Base-by-base conservation (phyloP, 2,329 filamentous ascomycete genomes). In the Scytalidium sp. region DNA sequence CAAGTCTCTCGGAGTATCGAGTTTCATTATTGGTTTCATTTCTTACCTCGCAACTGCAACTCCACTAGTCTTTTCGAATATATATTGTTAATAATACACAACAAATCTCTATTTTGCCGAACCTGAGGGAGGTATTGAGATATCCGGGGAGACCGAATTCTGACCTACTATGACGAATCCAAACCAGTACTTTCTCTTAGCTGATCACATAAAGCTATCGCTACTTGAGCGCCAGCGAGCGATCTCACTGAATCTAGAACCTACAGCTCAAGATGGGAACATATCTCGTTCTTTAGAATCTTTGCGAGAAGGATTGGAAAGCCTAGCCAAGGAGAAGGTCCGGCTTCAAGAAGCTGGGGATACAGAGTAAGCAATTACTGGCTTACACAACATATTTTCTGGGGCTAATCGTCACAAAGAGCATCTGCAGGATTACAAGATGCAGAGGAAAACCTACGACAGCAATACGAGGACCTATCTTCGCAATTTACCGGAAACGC, bases 201-300 rank as follows among this genome's bases (percentile, higher is more conserved):
- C 92, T 63, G 94, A 99, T 73, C 93, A 97, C 71, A 89, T 97
- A 77, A 97, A 97, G 72, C 83, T 97, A 54, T 96, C 92, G 13
- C 80, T 99, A 15, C 84, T 97, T 21, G 94, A 97, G 74, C 85
- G 93, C 51, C 87, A 96, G 72, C 85, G 93, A 51, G 90, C 92
- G 44, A 83, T 90, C 61, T 88, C 84, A 13, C 79, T 96, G 41
- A 85, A 90, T 59, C 80, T 96, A 49, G 83, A 90, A 51, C 83
- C 63, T 36, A 66, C 61, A 15, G 84, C 85, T 19, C 90, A 96
- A 69, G 91, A 97, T 72, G 87, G 87, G 39, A 88, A 96, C 67
- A 92, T 97, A 59, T 88, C 88, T 15, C 83, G 90, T 46, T 97
- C 92, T 2, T 76, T 99, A 46, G 90, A 96, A 51, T 90, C 92